A percentile compares a stretch with the other conserved stretches of the same genome.
phyloP scores from a whole-genome alignment of 257 asterid genomes.

The Forsythia suspensa region DNA sequence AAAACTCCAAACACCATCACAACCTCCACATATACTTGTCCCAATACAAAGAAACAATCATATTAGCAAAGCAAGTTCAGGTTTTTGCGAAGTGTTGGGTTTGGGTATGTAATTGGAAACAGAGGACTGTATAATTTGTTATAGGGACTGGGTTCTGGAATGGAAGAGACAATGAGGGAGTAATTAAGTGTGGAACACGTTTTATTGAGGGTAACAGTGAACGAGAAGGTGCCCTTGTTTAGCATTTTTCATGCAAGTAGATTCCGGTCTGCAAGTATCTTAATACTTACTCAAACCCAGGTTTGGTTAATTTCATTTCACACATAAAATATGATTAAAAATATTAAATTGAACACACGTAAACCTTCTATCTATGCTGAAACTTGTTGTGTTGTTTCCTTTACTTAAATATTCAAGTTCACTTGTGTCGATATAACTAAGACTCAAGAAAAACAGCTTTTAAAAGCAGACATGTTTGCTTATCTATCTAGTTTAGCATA shows the following conservation, averaged over 20 bases:
- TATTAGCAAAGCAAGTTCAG: background rate
- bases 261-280: background rate
- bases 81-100: background rate
- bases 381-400: background rate
- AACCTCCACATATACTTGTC: background rate
- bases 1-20: background rate
- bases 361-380: background rate
- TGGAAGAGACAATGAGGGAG: background rate
- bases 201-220: background rate
- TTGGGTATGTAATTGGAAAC: background rate
- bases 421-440: background rate
- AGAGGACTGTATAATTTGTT: background rate
- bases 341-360: background rate
- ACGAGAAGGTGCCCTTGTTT: background rate
- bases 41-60: background rate
- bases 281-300: background rate
- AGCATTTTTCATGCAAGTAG: background rate
- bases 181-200: too few relatives aligned
- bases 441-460: background rate
- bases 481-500: background rate
- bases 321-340: background rate
- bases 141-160: background rate
- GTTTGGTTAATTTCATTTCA: background rate
- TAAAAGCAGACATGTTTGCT: background rate
- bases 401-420: background rate